Percentiles rank a stretch among this genome's conserved stretches.
Evolutionary conservation across 2,329 filamentous ascomycete genomes (phyloP).

Genomic region (Mariannaea elegans): DNA sequence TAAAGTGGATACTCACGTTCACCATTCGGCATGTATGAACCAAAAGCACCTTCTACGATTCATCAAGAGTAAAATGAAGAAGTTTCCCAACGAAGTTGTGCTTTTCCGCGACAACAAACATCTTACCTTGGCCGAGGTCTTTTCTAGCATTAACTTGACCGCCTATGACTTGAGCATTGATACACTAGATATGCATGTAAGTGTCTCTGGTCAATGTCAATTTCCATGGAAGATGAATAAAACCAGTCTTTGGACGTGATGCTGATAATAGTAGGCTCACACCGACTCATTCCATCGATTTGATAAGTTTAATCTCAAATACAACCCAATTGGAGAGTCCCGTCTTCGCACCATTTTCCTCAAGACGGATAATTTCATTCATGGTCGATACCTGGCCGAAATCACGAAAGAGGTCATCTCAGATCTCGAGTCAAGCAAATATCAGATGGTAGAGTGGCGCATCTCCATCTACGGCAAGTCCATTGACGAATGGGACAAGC

Average conservation of each 20-base stretch:
- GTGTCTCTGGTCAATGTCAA: slow-evolving; percentile 44
- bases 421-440: slow-evolving; percentile 97
- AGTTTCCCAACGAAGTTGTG: slow-evolving; percentile 92
- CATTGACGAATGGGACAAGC: slow-evolving; percentile 95
- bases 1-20: slow-evolving; percentile 98
- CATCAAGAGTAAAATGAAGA: slow-evolving; percentile 99
- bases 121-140: slow-evolving; percentile 90
- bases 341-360: slow-evolving; percentile 96
- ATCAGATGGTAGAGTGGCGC: slow-evolving; percentile 99
- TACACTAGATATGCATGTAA: slow-evolving; percentile 96
- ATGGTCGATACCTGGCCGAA: slow-evolving; percentile 93
- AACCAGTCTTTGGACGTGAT: background rate
- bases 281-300: slow-evolving; percentile 98
- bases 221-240: background rate
- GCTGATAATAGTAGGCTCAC: slow-evolving; percentile 70
- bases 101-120: slow-evolving; percentile 92
- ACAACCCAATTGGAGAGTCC: slow-evolving; percentile 96
- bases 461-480: slow-evolving; percentile 96
- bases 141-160: slow-evolving; percentile 95
- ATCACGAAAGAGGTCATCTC: slow-evolving; percentile 98
- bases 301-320: slow-evolving; percentile 99
- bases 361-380: slow-evolving; percentile 98
- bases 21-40: slow-evolving; percentile 99
- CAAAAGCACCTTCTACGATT: slow-evolving; percentile 98
- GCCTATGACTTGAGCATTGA: slow-evolving; percentile 98